A percentile compares a stretch with the other conserved stretches of the same genome.
Conservation (phyloP, 2,329 filamentous ascomycete species). For the Lecanicillium sp. region DNA sequence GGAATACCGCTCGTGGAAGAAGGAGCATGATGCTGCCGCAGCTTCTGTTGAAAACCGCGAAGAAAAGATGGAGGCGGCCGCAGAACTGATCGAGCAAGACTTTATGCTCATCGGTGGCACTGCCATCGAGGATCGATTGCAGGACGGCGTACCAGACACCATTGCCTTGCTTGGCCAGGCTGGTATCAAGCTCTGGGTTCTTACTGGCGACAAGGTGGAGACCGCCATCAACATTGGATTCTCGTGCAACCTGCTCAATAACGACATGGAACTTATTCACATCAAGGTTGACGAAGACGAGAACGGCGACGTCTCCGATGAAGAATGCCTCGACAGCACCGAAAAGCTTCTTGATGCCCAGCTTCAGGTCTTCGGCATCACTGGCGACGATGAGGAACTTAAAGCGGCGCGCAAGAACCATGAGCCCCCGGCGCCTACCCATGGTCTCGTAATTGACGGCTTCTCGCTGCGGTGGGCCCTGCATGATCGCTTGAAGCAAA, state of each 20-base stretch:
- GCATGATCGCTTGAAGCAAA: constrained; percentile 74
- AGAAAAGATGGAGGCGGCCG: constrained; percentile 83
- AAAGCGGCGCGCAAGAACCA: constrained; percentile 73
- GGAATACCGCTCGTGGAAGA: constrained; percentile 79
- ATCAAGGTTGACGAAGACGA: constrained; percentile 77
- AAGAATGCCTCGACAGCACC: constrained; percentile 47
- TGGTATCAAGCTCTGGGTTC: constrained; percentile 96
- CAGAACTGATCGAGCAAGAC: constrained; percentile 86
- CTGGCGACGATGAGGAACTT: constrained; percentile 79
- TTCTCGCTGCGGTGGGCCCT: constrained; percentile 87
- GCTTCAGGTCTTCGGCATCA: constrained; percentile 66
- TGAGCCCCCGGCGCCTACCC: constrained; percentile 76
- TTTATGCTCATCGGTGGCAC: constrained; percentile 85
- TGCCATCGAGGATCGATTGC: constrained; percentile 92
- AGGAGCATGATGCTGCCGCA: constrained; percentile 79
- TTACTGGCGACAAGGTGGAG: constrained; percentile 97
- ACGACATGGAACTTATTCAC: constrained; percentile 94
- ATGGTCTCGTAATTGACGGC: constrained; percentile 90
- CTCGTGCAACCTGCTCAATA: constrained; percentile 94
- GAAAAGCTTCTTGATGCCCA: constrained; percentile 68
- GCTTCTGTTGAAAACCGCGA: constrained; percentile 79
- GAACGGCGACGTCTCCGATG: constrained; percentile 36
- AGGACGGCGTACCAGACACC: constrained; percentile 94
- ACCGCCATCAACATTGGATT: constrained; percentile 99
- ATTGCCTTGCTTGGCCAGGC: constrained; percentile 86